Evolutionary conservation across 345 rosid genomes (phyloP), one percentile per base, ranked within the genome.

Genomic region (Eucalyptus coolabah): DNA sequence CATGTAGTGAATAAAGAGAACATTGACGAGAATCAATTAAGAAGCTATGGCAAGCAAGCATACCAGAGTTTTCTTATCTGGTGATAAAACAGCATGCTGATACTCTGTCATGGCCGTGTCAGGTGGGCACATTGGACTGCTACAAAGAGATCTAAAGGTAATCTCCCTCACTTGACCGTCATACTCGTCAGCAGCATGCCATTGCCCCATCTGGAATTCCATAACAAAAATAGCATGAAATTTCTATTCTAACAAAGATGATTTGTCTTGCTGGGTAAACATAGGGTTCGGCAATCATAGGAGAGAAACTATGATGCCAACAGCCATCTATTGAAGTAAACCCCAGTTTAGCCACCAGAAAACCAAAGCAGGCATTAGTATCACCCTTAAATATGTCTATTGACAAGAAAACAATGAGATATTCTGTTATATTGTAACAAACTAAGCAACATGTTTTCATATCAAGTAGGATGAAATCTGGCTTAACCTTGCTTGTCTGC

Each of bases 51-150:
- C 88, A 72, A 51, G 51, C 87, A 81, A 26, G 47, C 91, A 28
- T 88, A 98, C 99, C 92, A 97, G 95, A 30, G 89, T 90, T 93
- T 93, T 95, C 94, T 95, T 97, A 89, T 98, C 99, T 87, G 96
- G 89, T 88, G 99, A 95, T 87, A 96, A 88, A 92, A 95, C 98
- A 90, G 86, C 92, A 90, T 96, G 99, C 93, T 98, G 99, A 92
- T 95, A 97, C 94, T 98, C 99, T 10, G 99, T 95, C 96, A 98
- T 96, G 90, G 97, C 98, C 86, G 98, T 97, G 94, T 98, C 99
- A 50, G 98, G 99, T 37, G 99, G 99, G 92, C 99, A 97, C 99
- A 98, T 96, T 59, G 99, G 99, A 93, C 96, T 98, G 92, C 92
- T 95, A 91, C 99, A 98, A 40, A 92, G 90, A 63, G 96, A 92